Evolutionary conservation across 2,329 filamentous ascomycete genomes (phyloP), one percentile per base, ranked within the genome.

Genomic region (Fusarium tanahbumbuense): DNA sequence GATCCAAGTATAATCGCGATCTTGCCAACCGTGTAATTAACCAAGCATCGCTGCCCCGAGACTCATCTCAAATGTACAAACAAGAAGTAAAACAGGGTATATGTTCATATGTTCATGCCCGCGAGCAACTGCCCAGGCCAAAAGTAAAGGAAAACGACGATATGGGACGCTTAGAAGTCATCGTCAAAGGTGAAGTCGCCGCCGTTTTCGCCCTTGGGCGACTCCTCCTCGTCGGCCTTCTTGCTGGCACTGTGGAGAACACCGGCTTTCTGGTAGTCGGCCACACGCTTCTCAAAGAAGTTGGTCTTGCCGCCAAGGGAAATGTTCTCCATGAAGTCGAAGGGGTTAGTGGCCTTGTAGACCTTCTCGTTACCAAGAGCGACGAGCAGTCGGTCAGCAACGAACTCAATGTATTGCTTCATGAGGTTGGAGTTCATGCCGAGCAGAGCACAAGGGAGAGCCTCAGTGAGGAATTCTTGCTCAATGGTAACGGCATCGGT

Each of bases 321-420:
- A 83, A 99, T 99, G 85, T 97, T 98, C 88, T 99, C 96, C 96
- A 99, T 99, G 83, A 99, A 99, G 87, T 99, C 96, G 81, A 99
- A 99, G 80, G 96, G 96, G 86, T 99, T 99, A 81, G 91, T 89
- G 27, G 92, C 86, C 79, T 96, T 93, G 89, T 97, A 99, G 77
- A 92, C 87, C 88, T 98, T 98, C 76, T 92, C 88, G 83, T 98
- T 98, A 78, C 96, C 96, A 48, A 99, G 92, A 32, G 96, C 91
- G 63, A 98, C 86, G 37, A 99, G 89, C 37, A 99, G 91, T 76
- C 96, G 93, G 82, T 99, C 96, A 71, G 96, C 96, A 50, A 99
- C 96, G 76, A 99, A 99, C 89, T 99, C 96, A 75, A 99, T 99
- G 87, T 99, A 99, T 85, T 98, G 95, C 88, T 97, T 97, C 96